A percentile compares a stretch with the other conserved stretches of the same genome.
phyloP scores from a whole-genome alignment of 192 early-diverging fungal species.

The Linnemannia exigua region DNA sequence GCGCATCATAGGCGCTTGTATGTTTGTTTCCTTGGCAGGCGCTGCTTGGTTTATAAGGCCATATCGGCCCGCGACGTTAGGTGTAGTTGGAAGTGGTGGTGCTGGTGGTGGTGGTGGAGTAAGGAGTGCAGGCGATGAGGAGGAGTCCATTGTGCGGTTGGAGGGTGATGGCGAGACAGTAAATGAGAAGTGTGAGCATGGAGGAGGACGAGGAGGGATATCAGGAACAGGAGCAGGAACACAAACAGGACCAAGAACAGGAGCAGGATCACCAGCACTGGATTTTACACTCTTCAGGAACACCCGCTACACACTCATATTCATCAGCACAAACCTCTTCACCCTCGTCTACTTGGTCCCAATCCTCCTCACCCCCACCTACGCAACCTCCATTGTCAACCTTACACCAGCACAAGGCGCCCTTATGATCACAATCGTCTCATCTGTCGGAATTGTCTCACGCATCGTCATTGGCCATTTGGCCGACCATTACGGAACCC shows the following conservation, averaged over 20 bases:
- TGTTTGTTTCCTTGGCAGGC: conserved; percentile 8
- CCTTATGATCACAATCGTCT: conserved; percentile 2
- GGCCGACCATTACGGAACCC: conserved; percentile 19
- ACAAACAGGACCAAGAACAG: neutral
- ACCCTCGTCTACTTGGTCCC: conserved; percentile 27
- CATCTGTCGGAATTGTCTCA: conserved; percentile 2
- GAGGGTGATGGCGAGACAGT: neutral
- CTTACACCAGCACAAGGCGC: conserved; percentile 24
- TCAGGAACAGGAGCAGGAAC: neutral
- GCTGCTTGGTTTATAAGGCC: conserved; percentile 12
- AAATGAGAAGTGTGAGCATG: neutral
- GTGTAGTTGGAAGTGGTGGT: too few relatives aligned
- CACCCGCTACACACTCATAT: conserved; percentile 4
- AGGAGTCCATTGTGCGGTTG: neutral
- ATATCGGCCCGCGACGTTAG: neutral
- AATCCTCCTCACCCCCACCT: conserved; percentile 13
- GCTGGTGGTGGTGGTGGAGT: too few relatives aligned
- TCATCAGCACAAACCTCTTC: conserved; percentile 24
- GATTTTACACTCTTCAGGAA: conserved; percentile 11
- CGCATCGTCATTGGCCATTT: conserved; percentile 12
- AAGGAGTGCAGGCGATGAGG: too few relatives aligned
- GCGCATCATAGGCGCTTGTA: conserved; percentile 20
- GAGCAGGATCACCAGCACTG: neutral
- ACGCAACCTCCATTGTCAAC: conserved; percentile 16
- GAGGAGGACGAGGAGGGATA: neutral